Evolutionary conservation across 2,329 filamentous ascomycete species (phyloP), one percentile per base, ranked within the genome.

Genomic region (Diaporthe sp.): DNA sequence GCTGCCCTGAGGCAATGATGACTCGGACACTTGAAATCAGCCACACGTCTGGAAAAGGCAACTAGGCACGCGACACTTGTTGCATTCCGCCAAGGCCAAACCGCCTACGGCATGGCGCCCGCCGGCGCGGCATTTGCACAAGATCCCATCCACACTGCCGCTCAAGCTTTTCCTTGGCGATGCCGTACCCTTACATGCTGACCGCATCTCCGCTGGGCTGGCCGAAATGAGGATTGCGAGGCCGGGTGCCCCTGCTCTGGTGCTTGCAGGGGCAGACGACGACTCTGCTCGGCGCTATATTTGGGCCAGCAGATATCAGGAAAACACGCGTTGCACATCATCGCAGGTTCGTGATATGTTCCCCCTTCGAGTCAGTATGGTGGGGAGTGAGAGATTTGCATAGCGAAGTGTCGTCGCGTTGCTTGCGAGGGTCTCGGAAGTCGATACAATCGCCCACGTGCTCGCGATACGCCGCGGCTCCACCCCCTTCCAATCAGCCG

Each of bases 141-240:
- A 67, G 28, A 49, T 67, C 28, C 44, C 42, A 34, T 46, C 61
- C 61, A 67, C 61, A 42, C 4, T 67, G 44, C 44, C 42, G 44
- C 28, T 31, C 61, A 67, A 67, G 61, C 61, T 65, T 67, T 67
- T 49, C 10, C 61, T 67, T 67, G 61, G 61, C 61, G 61, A 67
- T 67, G 61, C 61, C 31, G 28, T 51, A 22, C 42, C 42, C 22
- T 34, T 46, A 67, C 19, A 22, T 34, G 61, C 28, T 67, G 61
- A n/a, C 44, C 28, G 42, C 61, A 49, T 67, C 19, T 37, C 44
- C 61, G 61, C 12, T 44, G 28, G 6, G 19, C 42, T 49, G 17
- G 42, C 28, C 61, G 61, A 49, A 49, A 67, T 67, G 61, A 67
- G 61, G 28, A 67, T 49, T n/a, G 61, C 17, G 28, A 49, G 42